Conservation (phyloP, 129 eudicot species). For the Flaveria brownii region DNA sequence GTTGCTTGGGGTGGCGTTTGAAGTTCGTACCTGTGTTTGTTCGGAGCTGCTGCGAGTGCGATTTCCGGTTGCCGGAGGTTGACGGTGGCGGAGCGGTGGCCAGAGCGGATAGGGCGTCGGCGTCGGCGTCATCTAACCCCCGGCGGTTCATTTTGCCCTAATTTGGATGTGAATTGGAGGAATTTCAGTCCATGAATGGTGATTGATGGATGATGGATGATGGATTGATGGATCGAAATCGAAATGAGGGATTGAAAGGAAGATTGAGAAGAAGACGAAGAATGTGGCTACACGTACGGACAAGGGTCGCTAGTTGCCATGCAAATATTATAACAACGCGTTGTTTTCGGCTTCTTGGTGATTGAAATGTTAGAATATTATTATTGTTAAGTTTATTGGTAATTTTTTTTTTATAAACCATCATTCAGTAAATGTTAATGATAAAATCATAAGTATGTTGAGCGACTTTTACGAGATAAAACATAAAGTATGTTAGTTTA, state of each 20-base stretch:
- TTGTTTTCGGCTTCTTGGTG: background rate
- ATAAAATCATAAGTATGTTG: no score
- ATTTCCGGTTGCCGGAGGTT: slow-evolving; percentile 40
- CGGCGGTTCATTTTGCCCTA: slow-evolving; percentile 36
- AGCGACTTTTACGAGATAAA: no score
- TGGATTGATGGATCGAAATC: background rate
- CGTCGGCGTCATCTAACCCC: slow-evolving; percentile 58
- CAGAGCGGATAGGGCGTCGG: slow-evolving; percentile 53
- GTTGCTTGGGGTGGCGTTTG: slow-evolving; percentile 45
- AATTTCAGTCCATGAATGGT: background rate
- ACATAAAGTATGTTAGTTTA: no score
- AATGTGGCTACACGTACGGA: slow-evolving; percentile 31
- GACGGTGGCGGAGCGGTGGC: slow-evolving; percentile 51
- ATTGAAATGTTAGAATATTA: no score
- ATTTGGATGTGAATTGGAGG: background rate
- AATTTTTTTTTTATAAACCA: no score
- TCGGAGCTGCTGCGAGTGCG: slow-evolving; percentile 67
- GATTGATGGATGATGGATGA: background rate
- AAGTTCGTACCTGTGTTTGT: slow-evolving; percentile 64
- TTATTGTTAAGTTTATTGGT: no score
- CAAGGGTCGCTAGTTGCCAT: slow-evolving; percentile 29
- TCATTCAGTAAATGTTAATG: no score
- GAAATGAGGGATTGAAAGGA: slow-evolving; percentile 8
- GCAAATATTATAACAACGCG: slow-evolving; percentile 19
- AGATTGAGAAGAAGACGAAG: slow-evolving; percentile 29